Evolutionary conservation across 257 asterid genomes (phyloP).

Genomic region (Nicotiana knightiana): DNA sequence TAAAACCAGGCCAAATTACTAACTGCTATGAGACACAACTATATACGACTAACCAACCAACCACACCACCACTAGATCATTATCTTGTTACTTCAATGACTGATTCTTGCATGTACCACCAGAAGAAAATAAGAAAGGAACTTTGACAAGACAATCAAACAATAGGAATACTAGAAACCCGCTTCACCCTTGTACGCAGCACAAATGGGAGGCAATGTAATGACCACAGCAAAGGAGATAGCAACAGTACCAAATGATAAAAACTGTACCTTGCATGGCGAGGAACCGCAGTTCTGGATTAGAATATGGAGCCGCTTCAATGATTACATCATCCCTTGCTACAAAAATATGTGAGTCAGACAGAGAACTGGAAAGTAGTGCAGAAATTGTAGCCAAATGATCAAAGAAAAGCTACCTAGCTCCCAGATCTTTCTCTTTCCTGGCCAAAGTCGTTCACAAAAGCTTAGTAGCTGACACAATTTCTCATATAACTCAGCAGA

Average conservation of each 20-base stretch:
- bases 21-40: not conserved
- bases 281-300: slow-evolving; percentile 56
- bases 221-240: not conserved
- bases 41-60: not conserved
- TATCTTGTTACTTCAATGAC: not conserved
- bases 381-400: not conserved
- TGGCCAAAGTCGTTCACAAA: slow-evolving; percentile 67
- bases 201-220: not conserved
- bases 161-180: not conserved
- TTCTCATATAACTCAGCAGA: slow-evolving; percentile 57
- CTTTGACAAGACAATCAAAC: not conserved
- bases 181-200: not conserved
- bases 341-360: slow-evolving; percentile 15
- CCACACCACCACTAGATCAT: not conserved
- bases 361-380: slow-evolving; percentile 4
- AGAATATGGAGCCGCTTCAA: slow-evolving; percentile 50
- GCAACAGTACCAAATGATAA: slow-evolving; percentile 4
- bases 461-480: slow-evolving; percentile 44
- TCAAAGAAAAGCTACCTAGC: slow-evolving; percentile 30
- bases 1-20: not conserved
- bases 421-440: slow-evolving; percentile 30
- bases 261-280: slow-evolving; percentile 57
- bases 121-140: not conserved
- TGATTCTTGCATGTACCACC: not conserved
- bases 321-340: slow-evolving; percentile 29